phyloP scores from a whole-genome alignment of 208 protist genomes.

The Spongospora subterranea region DNA sequence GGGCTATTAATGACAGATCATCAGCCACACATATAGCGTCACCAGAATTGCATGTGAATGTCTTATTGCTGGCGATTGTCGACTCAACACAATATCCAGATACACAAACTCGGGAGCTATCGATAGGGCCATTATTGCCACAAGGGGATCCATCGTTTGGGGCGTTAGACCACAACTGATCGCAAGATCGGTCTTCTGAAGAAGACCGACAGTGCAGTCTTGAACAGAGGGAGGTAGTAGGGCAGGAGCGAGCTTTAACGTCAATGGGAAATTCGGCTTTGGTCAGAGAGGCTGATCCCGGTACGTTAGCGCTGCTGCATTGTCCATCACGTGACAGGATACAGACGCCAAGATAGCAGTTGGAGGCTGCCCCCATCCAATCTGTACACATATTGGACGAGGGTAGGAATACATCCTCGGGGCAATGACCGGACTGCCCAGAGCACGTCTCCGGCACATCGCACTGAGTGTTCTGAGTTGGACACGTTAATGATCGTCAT shows the following conservation, averaged over 20 bases:
- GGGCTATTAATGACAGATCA: background rate
- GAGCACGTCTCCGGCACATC: background rate
- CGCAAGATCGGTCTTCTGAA: background rate
- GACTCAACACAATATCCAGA: conserved; percentile 25
- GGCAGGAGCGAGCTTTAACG: background rate
- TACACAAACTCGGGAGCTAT: conserved; percentile 1
- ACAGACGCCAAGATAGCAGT: conserved; percentile 13
- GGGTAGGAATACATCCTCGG: background rate
- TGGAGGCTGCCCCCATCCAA: conserved; percentile 1
- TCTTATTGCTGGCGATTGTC: background rate
- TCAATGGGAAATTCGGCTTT: background rate
- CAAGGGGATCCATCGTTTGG: conserved; percentile 5
- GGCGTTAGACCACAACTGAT: background rate
- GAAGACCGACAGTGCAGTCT: background rate
- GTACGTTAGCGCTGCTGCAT: background rate
- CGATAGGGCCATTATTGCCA: background rate
- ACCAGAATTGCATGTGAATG: background rate
- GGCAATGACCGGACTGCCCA: background rate
- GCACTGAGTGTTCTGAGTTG: background rate
- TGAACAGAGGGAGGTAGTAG: background rate
- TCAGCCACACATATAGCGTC: background rate
- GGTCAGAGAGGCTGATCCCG: background rate
- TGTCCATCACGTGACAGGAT: conserved; percentile 6
- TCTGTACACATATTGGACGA: background rate
- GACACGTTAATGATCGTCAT: background rate